Conservation (phyloP, 164 flowering plant genomes). For the Berberis thunbergii region DNA sequence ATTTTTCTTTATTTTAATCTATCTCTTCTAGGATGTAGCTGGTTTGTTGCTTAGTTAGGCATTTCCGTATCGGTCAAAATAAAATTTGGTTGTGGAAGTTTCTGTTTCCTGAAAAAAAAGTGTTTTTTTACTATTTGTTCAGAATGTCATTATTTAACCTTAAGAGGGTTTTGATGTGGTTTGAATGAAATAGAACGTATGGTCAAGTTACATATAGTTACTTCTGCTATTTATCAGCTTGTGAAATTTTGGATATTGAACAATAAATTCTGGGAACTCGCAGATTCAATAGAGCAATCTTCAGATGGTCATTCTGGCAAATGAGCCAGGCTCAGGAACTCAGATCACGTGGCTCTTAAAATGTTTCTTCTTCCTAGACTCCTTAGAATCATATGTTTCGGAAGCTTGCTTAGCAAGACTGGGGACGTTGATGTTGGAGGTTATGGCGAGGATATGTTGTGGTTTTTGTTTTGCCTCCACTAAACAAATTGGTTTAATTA, state of each 20-base stretch:
- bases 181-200: too few species aligned
- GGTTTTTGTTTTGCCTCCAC: constrained; percentile 38
- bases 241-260: constrained; percentile 45
- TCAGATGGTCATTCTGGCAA: constrained; percentile 68
- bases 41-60: too few species aligned
- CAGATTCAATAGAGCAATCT: constrained; percentile 70
- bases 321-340: constrained; percentile 59
- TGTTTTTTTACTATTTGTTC: too few species aligned
- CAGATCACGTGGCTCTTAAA: constrained; percentile 47
- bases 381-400: constrained; percentile 18
- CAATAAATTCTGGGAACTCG: constrained; percentile 66
- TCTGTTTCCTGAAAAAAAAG: too few species aligned
- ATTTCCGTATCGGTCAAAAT: too few species aligned
- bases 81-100: too few species aligned
- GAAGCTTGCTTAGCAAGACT: constrained; percentile 36
- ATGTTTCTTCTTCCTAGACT: constrained; percentile 25
- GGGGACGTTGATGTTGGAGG: constrained; percentile 30
- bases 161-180: too few species aligned
- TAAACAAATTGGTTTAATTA: constrained; percentile 35
- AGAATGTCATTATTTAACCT: too few species aligned
- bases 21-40: too few species aligned
- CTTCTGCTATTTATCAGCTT: constrained; percentile 20
- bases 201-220: not conserved
- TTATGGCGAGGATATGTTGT: constrained; percentile 24
- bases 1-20: too few species aligned